Percentiles rank a stretch among this genome's conserved stretches.
phyloP scores from a whole-genome alignment of 2,329 filamentous ascomycete genomes.

The Colletotrichum spaethianum region DNA sequence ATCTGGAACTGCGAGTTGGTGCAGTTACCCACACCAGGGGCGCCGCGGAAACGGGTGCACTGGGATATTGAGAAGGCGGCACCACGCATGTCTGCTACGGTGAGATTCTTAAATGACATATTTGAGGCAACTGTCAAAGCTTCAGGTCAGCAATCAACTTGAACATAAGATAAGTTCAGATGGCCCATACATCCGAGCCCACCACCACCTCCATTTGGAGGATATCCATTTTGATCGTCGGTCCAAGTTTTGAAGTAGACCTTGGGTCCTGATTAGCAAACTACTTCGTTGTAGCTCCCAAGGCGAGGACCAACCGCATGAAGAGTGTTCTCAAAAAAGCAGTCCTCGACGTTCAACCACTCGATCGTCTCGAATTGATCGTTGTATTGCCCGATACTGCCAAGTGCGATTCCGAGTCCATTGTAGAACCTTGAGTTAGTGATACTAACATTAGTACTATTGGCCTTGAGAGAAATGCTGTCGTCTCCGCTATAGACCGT shows the following conservation, averaged over 20 bases:
- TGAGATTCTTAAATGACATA: constrained; percentile 34
- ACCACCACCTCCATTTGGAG: constrained; percentile 65
- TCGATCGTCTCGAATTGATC: constrained; percentile 59
- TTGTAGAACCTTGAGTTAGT: constrained; percentile 57
- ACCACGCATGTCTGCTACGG: constrained; percentile 40
- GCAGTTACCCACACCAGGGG: constrained; percentile 51
- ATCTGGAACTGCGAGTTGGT: constrained; percentile 52
- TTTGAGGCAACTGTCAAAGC: constrained; percentile 17
- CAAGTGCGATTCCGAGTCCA: constrained; percentile 61
- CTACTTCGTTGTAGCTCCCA: constrained; percentile 53
- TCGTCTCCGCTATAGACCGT: constrained; percentile 47
- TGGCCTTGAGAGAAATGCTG: constrained; percentile 45
- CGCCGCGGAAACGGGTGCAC: constrained; percentile 48
- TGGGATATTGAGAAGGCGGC: constrained; percentile 50
- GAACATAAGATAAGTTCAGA: neutral
- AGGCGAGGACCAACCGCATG: constrained; percentile 47
- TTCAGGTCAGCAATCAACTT: neutral
- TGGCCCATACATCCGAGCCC: constrained; percentile 56
- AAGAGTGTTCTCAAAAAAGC: constrained; percentile 54
- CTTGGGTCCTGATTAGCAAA: constrained; percentile 58
- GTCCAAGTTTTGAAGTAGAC: constrained; percentile 66
- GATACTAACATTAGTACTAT: constrained; percentile 49
- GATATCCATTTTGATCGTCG: constrained; percentile 57
- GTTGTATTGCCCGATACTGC: constrained; percentile 63
- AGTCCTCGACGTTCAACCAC: constrained; percentile 55